A percentile compares a stretch with the other conserved stretches of the same genome.
Conservation (phyloP, 2,329 filamentous ascomycete species). For the Alternaria panax region DNA sequence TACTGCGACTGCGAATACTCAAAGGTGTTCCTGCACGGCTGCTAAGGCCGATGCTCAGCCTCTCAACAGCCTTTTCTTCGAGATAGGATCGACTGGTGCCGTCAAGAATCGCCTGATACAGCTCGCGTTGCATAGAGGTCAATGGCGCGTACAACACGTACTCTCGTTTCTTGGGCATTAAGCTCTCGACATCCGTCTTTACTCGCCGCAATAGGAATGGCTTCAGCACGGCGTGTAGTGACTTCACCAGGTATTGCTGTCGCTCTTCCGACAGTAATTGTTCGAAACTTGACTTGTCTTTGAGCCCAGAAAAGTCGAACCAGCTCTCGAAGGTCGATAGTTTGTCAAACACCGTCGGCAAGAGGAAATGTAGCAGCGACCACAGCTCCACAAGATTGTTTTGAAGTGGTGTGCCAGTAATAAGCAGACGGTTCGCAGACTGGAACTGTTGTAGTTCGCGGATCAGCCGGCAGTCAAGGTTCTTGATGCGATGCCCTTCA, state of each 20-base stretch:
- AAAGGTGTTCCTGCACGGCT: slow-evolving; percentile 59
- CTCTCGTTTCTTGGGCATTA: slow-evolving; percentile 94
- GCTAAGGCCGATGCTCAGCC: slow-evolving; percentile 57
- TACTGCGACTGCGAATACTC: slow-evolving; percentile 51
- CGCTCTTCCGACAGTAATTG: slow-evolving; percentile 81
- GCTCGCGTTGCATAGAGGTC: slow-evolving; percentile 86
- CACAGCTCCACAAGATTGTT: slow-evolving; percentile 96
- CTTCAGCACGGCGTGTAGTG: slow-evolving; percentile 91
- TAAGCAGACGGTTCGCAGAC: slow-evolving; percentile 88
- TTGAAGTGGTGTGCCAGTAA: slow-evolving; percentile 93
- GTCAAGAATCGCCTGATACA: slow-evolving; percentile 79
- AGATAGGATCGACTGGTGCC: slow-evolving; percentile 64
- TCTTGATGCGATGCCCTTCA: slow-evolving; percentile 96
- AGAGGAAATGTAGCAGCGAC: slow-evolving; percentile 91
- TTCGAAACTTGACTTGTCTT: slow-evolving; percentile 80
- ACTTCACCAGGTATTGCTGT: slow-evolving; percentile 80
- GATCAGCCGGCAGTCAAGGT: slow-evolving; percentile 91
- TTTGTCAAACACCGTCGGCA: slow-evolving; percentile 92
- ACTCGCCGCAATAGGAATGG: slow-evolving; percentile 86
- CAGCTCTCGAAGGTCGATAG: slow-evolving; percentile 92
- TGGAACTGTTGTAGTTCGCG: slow-evolving; percentile 86
- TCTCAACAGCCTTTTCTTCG: slow-evolving; percentile 77
- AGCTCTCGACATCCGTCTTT: slow-evolving; percentile 90
- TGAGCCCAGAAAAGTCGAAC: slow-evolving; percentile 95
- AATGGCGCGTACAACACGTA: slow-evolving; percentile 95